Conservation (phyloP, 73 alveolate species). For the Blepharisma stoltei region DNA sequence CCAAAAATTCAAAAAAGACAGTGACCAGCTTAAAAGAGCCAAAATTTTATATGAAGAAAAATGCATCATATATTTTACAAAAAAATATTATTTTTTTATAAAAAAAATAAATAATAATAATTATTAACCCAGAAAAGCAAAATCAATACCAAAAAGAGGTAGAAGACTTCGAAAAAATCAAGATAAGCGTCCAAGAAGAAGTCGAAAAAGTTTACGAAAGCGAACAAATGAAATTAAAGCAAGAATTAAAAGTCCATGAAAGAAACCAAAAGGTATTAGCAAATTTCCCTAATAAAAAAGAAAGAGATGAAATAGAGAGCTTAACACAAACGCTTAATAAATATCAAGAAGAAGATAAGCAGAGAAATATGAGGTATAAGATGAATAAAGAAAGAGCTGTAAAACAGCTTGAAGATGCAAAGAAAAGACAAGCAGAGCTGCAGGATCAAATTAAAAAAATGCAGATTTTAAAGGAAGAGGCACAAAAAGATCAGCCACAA, state of each 20-base stretch:
- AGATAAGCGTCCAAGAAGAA: neutral
- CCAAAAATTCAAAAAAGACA: conserved; percentile 1
- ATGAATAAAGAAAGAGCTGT: neutral
- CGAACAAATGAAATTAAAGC: conserved; percentile 12
- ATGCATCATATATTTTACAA: too few relatives aligned
- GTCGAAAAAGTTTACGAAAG: neutral
- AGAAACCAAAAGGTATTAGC: neutral
- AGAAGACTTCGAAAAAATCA: conserved; percentile 38
- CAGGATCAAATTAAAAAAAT: neutral
- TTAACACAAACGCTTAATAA: neutral
- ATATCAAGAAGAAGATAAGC: conserved; percentile 14
- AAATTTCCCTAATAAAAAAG: neutral
- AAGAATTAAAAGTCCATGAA: conserved; percentile 30
- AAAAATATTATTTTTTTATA: too few relatives aligned
- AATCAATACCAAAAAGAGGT: conserved; percentile 29
- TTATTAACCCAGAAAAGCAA: too few relatives aligned
- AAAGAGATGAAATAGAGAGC: conserved; percentile 27
- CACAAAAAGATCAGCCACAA: neutral
- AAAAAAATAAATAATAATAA: too few relatives aligned
- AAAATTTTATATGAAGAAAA: neutral
- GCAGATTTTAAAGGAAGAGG: neutral
- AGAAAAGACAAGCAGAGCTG: neutral
- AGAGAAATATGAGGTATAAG: neutral
- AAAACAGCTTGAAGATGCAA: conserved; percentile 19
- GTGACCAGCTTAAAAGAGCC: neutral